Evolutionary conservation across 2,329 filamentous ascomycete genomes (phyloP).

Genomic region (Diplodia scrobiculata): DNA sequence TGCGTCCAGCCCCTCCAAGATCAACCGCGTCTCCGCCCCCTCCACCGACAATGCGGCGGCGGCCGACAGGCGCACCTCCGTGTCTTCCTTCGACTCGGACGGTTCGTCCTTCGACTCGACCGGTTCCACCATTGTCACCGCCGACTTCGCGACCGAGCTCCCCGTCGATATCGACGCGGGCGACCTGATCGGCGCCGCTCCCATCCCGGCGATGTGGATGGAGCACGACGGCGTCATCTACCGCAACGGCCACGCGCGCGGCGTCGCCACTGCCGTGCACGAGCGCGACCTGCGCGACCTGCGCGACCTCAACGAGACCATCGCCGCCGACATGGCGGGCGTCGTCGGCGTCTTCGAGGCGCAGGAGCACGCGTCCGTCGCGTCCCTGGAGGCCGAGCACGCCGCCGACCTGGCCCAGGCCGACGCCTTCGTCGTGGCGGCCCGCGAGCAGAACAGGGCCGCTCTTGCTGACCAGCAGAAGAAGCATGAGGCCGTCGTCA

Average conservation of each 20-base stretch:
- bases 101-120: background rate
- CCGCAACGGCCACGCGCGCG: background rate
- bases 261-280: background rate
- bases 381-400: background rate
- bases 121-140: background rate
- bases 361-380: background rate
- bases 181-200: too few relatives aligned
- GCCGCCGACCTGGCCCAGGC: background rate
- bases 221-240: background rate
- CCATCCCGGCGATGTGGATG: background rate
- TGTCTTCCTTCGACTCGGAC: too few relatives aligned
- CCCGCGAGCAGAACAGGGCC: background rate
- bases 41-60: too few relatives aligned
- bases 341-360: background rate
- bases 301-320: background rate
- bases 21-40: too few relatives aligned
- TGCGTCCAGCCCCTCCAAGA: too few relatives aligned
- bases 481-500: background rate
- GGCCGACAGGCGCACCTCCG: too few relatives aligned
- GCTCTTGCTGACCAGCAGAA: too few relatives aligned
- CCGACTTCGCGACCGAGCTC: background rate
- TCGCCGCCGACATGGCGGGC: background rate
- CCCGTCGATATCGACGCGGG: background rate
- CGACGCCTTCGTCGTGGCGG: background rate
- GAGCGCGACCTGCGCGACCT: background rate